Percentiles rank a stretch among this genome's conserved stretches.
Evolutionary conservation across 106 monocot genomes (phyloP).

Genomic region (Acorus calamus): DNA sequence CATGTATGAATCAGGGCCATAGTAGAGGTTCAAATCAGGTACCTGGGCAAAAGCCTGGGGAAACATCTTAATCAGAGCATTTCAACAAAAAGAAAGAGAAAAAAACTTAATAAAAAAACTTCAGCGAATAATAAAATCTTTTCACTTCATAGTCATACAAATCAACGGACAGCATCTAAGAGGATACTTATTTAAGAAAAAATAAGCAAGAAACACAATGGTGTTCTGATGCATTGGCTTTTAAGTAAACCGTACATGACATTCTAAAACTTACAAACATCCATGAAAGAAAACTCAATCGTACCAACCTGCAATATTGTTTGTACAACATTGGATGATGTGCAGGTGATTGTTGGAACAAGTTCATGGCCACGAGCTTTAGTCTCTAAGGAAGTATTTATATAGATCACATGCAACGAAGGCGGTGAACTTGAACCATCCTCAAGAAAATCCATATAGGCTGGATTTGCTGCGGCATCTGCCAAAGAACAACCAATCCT

Average conservation of each 20-base stretch:
- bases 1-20: slow-evolving; percentile 99
- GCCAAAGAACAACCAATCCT: slow-evolving; percentile 95
- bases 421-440: slow-evolving; percentile 60
- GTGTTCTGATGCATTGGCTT: too few species aligned
- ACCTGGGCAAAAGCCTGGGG: slow-evolving; percentile 88
- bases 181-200: too few species aligned
- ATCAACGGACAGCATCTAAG: too few species aligned
- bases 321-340: slow-evolving; percentile 96
- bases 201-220: too few species aligned
- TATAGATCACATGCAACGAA: slow-evolving; percentile 94
- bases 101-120: background rate
- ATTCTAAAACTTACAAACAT: too few species aligned
- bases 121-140: too few species aligned
- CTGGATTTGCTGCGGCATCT: slow-evolving; percentile 77
- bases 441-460: slow-evolving; percentile 61
- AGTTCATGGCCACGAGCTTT: slow-evolving; percentile 94
- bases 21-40: slow-evolving; percentile 75
- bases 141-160: too few species aligned
- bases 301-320: slow-evolving; percentile 84
- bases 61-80: background rate
- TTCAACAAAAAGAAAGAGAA: background rate
- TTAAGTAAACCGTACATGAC: too few species aligned
- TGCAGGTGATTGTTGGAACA: slow-evolving; percentile 95
- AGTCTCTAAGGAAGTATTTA: slow-evolving; percentile 94
- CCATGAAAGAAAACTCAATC: too few species aligned